These are phyloP conservation scores for Botrytis pseudocinerea DNA, from an alignment of 2,329 filamentous ascomycete genomes.

Conservation along the genomic window DNA sequence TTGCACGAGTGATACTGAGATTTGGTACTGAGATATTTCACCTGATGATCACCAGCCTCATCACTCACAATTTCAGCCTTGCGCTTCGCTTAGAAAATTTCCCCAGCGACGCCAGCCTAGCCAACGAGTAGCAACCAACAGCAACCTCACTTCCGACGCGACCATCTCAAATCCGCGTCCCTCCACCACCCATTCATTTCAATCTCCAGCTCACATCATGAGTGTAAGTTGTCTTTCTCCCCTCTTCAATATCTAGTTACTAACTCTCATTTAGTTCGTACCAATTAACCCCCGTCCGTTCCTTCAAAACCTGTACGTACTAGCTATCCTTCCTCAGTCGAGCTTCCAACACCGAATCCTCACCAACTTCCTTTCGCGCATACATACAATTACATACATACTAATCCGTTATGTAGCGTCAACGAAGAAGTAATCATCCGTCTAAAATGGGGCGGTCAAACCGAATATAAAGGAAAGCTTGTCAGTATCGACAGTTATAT, in stretches of 20 bases:
- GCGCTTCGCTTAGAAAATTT: slow-evolving; percentile 22
- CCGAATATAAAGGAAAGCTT: slow-evolving; percentile 92
- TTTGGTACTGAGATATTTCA: not conserved
- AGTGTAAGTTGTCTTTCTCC: slow-evolving; percentile 39
- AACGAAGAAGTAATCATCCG: slow-evolving; percentile 88
- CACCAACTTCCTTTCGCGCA: not conserved
- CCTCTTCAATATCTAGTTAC: slow-evolving; percentile 11
- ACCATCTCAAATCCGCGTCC: slow-evolving; percentile 27
- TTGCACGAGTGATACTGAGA: not conserved
- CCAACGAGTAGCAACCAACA: not conserved
- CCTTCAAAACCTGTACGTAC: slow-evolving; percentile 82
- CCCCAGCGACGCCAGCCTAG: slow-evolving; percentile 27
- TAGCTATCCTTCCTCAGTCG: slow-evolving; percentile 17
- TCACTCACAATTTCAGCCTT: slow-evolving; percentile 7
- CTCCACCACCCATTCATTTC: slow-evolving; percentile 6
- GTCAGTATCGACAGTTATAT: slow-evolving; percentile 97
- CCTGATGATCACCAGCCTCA: slow-evolving; percentile 4
- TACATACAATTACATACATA: not conserved
- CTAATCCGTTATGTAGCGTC: slow-evolving; percentile 56
- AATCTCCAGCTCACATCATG: slow-evolving; percentile 37
- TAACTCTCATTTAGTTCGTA: slow-evolving; percentile 63
- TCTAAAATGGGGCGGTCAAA: slow-evolving; percentile 90
- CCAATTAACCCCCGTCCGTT: slow-evolving; percentile 96
- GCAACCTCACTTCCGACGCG: slow-evolving; percentile 22
- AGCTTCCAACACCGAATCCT: not conserved